Conservation (phyloP, 73 alveolate genomes). For the Blepharisma stoltei region DNA sequence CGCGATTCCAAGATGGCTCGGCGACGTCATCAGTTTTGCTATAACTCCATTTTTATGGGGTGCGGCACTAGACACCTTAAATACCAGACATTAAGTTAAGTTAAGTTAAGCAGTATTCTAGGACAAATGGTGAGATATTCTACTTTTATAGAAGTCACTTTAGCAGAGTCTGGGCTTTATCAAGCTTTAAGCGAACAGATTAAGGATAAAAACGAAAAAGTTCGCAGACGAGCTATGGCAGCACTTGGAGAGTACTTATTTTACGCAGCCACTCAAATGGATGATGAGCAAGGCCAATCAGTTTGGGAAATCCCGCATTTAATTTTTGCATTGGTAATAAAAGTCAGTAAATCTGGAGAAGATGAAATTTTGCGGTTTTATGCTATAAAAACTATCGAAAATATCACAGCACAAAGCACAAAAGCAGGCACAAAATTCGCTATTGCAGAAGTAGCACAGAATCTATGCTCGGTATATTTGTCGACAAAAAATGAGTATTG, state of each 20-base stretch:
- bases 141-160: constrained; percentile 90
- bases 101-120: constrained; percentile 87
- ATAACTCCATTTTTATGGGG: no score
- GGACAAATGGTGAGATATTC: constrained; percentile 92
- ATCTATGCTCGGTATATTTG: constrained; percentile 41
- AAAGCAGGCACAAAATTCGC: constrained; percentile 80
- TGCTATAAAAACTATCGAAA: constrained; percentile 95
- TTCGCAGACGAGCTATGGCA: constrained; percentile 91
- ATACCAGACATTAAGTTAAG: no score
- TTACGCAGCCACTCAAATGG: constrained; percentile 97
- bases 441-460: constrained; percentile 51
- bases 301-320: constrained; percentile 77
- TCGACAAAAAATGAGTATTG: constrained; percentile 58
- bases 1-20: no score
- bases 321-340: constrained; percentile 63
- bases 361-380: constrained; percentile 92
- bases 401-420: constrained; percentile 73
- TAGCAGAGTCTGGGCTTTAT: constrained; percentile 75
- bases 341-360: constrained; percentile 62
- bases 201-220: constrained; percentile 70
- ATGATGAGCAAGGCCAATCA: constrained; percentile 90
- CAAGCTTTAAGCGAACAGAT: background rate
- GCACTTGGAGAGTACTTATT: constrained; percentile 97
- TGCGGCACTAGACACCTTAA: no score
- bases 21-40: no score